A percentile compares a stretch with the other conserved stretches of the same genome.
Conservation (phyloP, 208 protist genomes). For the Trypanosoma vivax region DNA sequence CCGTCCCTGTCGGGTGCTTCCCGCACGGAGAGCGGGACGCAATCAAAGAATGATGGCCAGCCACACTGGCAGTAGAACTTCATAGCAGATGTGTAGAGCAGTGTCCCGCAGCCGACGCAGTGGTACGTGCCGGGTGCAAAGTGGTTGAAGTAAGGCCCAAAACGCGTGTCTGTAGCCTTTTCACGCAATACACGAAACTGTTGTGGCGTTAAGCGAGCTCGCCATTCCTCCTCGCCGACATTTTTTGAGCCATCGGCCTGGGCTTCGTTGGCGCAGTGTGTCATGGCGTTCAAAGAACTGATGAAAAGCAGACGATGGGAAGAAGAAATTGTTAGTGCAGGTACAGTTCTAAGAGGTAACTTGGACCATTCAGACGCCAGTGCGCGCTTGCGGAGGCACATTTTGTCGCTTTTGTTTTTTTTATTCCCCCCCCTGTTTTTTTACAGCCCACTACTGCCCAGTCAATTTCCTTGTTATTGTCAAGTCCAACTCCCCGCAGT, state of each 20-base stretch:
- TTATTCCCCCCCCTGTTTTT: no score
- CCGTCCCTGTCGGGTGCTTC: slow-evolving; percentile 72
- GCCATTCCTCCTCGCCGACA: slow-evolving; percentile 59
- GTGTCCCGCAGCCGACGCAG: slow-evolving; percentile 73
- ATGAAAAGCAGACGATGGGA: neutral
- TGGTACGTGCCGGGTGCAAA: slow-evolving; percentile 67
- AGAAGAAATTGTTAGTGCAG: neutral
- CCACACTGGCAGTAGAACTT: slow-evolving; percentile 87
- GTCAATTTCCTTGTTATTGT: no score
- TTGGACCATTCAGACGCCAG: no score
- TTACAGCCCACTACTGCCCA: no score
- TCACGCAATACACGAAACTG: slow-evolving; percentile 68
- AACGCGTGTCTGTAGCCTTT: slow-evolving; percentile 70
- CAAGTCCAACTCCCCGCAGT: no score
- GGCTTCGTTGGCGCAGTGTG: slow-evolving; percentile 42
- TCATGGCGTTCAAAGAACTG: slow-evolving; percentile 18
- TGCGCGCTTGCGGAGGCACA: no score
- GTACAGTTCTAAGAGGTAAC: neutral
- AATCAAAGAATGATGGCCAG: slow-evolving; percentile 87
- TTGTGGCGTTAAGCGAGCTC: slow-evolving; percentile 29
- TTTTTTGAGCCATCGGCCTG: slow-evolving; percentile 68
- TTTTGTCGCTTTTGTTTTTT: no score
- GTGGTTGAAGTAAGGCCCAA: slow-evolving; percentile 50
- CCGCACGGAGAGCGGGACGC: slow-evolving; percentile 62
- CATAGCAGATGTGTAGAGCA: slow-evolving; percentile 78